Conservation (phyloP, 2,329 filamentous ascomycete genomes). For the Xylaria sp. region DNA sequence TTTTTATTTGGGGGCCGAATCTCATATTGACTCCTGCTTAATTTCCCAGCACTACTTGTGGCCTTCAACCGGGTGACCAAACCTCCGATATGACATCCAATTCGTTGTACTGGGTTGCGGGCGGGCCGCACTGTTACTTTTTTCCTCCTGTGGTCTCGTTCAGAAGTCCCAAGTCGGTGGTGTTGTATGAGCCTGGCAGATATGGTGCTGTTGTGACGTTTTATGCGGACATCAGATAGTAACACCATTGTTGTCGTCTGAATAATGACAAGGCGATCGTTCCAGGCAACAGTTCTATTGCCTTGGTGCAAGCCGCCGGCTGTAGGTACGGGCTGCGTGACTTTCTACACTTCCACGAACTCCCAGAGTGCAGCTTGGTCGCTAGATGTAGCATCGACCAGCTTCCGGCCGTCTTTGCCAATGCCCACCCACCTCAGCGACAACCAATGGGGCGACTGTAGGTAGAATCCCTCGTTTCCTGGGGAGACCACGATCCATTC, state of each 20-base stretch:
- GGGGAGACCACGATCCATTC: neutral
- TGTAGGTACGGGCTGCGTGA: neutral
- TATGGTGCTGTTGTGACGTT: too few species aligned
- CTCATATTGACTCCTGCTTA: neutral
- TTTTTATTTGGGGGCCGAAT: neutral
- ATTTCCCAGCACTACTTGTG: neutral
- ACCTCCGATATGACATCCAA: neutral
- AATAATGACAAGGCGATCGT: too few species aligned
- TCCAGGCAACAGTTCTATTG: neutral
- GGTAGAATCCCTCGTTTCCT: neutral
- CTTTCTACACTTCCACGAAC: slow-evolving; percentile 1
- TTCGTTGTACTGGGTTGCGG: too few species aligned
- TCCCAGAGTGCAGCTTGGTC: slow-evolving; percentile 8
- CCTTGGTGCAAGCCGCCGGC: neutral
- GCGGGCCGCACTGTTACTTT: neutral
- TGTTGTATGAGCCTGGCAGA: neutral
- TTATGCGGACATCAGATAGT: too few species aligned
- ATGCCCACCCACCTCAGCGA: slow-evolving; percentile 3
- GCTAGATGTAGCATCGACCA: neutral
- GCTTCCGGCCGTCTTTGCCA: neutral
- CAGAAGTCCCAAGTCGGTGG: neutral
- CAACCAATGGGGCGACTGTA: slow-evolving; percentile 1
- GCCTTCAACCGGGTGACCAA: neutral
- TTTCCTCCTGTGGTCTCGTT: neutral
- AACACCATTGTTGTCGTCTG: too few species aligned